Base-by-base conservation (phyloP, 2,329 filamentous ascomycete genomes). In the Xylaria sp. region DNA sequence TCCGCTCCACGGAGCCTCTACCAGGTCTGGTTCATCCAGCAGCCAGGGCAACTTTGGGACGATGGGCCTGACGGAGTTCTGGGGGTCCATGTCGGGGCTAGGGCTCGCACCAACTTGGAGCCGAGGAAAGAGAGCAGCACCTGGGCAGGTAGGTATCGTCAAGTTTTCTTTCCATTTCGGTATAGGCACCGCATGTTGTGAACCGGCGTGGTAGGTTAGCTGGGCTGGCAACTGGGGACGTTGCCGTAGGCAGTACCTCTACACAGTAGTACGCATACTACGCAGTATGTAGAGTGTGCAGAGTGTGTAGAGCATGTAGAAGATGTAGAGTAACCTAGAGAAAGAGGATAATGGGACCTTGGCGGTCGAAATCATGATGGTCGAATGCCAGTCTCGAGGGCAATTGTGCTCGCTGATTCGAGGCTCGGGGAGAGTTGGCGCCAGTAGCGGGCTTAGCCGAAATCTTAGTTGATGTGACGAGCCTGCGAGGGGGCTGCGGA, bases 391-490 rank as follows among this genome's bases (percentile, higher is more conserved):
- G 29, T 34, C n/a, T n/a, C 9, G 11, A 48, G 37, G 29, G 22
- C 42, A 44, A 38, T 44, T 18, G 26, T 44, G 56, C 49, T 50
- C 50, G 44, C 41, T 66, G 64, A 66, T 66, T 66, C 55, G 64
- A 58, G 45, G 59, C 29, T 59, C 22, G 39, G 29, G 40, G 50
- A 61, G 52, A 48, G 60, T 62, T 65, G 61, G 65, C 65, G 63
- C 63, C 58, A 62, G 52, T 57, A 55, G 57, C 60, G 61, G 65
- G 57, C 59, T 48, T 55, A 61, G 48, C 63, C 59, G 56, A 56
- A 54, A 61, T 61, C 45, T 58, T 69, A 69, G 66, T 60, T 57
- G 48, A 63, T 67, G 66, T 68, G 66, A 68, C 60, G 61, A 63
- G 55, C 56, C 51, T 52, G 49, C 40, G 52, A 57, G 53, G 39